Conservation (phyloP, 1,284 basidiomycete species). For the Sporisorium reilianum region DNA sequence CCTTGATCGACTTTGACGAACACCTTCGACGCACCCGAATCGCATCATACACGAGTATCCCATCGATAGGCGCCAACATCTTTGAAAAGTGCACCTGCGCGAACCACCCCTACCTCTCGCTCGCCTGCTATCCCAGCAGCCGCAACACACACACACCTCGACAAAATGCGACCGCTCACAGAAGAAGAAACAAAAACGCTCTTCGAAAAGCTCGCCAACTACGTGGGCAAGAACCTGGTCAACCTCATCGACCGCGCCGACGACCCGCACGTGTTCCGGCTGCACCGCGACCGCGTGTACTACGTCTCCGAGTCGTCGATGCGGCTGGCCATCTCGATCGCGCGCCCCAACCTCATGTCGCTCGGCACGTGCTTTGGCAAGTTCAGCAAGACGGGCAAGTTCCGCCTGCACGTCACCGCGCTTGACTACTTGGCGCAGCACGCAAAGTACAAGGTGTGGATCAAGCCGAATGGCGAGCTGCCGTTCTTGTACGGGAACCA, state of each 20-base stretch:
- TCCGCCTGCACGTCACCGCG: conserved; percentile 94
- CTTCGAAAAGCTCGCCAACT: conserved; percentile 90
- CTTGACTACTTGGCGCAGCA: conserved; percentile 95
- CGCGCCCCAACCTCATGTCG: conserved; percentile 90
- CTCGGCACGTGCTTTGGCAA: conserved; percentile 98
- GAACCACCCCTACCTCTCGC: no score
- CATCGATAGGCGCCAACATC: no score
- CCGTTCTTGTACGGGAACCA: conserved; percentile 99
- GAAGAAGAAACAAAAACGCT: conserved; percentile 73
- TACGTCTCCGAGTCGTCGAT: conserved; percentile 74
- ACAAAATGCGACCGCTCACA: conserved; percentile 68
- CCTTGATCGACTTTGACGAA: background rate
- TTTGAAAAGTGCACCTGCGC: no score
- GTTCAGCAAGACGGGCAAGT: conserved; percentile 96
- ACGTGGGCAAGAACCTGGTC: conserved; percentile 90
- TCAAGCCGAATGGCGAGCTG: conserved; percentile 99
- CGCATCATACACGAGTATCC: background rate
- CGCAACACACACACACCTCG: background rate
- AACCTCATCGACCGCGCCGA: conserved; percentile 70
- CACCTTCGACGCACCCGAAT: background rate
- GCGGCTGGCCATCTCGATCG: conserved; percentile 90
- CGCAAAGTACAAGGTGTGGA: conserved; percentile 99
- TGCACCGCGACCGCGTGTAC: conserved; percentile 69
- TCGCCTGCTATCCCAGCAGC: no score
- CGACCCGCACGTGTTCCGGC: conserved; percentile 69